Percentiles rank a stretch among this genome's conserved stretches.
phyloP scores from a whole-genome alignment of 228 moss, liverwort and hornwort genomes.

The Sphagnum fallax region DNA sequence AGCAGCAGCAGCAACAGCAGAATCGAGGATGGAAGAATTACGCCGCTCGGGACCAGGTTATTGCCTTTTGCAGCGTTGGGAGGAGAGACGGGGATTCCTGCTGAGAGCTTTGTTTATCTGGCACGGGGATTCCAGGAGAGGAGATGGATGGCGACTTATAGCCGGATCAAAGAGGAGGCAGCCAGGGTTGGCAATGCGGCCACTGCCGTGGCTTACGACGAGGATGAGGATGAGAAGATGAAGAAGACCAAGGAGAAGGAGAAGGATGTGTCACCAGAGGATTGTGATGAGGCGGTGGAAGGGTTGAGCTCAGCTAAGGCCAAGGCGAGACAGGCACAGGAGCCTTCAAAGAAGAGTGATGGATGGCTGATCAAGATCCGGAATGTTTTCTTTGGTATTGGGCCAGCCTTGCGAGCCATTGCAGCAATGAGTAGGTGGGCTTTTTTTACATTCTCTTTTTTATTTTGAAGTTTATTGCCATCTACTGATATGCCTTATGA shows the following conservation, averaged over 20 bases:
- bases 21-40: background rate
- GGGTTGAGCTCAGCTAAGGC: slow-evolving; percentile 79
- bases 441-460: slow-evolving; percentile 1
- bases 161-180: slow-evolving; percentile 50
- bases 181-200: slow-evolving; percentile 53
- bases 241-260: slow-evolving; percentile 28
- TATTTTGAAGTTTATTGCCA: background rate
- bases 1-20: background rate
- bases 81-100: slow-evolving; percentile 20
- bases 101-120: too few species aligned
- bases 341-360: slow-evolving; percentile 55
- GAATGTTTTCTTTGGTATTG: slow-evolving; percentile 72
- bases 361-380: slow-evolving; percentile 59
- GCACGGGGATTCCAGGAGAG: slow-evolving; percentile 27
- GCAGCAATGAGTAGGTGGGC: slow-evolving; percentile 89
- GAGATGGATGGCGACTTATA: slow-evolving; percentile 56
- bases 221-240: slow-evolving; percentile 60
- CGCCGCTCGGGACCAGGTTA: slow-evolving; percentile 35
- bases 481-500: background rate
- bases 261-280: slow-evolving; percentile 80
- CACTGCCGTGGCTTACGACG: slow-evolving; percentile 37
- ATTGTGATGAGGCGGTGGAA: slow-evolving; percentile 90
- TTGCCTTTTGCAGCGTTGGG: background rate
- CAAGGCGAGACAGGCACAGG: slow-evolving; percentile 80
- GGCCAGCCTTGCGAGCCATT: slow-evolving; percentile 75